These are phyloP conservation scores for Collybia nuda DNA, from an alignment of 768 basidiomycete genomes.

Conservation along the genomic window DNA sequence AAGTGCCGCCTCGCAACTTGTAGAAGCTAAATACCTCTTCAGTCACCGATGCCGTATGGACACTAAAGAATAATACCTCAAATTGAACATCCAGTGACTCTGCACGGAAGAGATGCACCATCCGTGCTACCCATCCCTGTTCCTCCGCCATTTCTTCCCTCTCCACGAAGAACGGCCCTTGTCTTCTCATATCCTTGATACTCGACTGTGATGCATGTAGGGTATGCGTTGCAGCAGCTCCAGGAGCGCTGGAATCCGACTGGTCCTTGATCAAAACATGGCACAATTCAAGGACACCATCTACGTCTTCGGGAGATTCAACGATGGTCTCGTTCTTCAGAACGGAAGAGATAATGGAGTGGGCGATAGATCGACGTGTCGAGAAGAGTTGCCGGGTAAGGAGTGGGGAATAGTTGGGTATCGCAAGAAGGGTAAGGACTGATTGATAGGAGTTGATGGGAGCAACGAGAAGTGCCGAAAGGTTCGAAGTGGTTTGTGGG, in stretches of 20 bases:
- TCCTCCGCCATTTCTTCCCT: conserved; percentile 95
- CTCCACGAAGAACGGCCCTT: conserved; percentile 64
- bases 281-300: conserved; percentile 90
- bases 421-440: conserved; percentile 93
- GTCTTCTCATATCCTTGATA: conserved; percentile 49
- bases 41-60: neutral
- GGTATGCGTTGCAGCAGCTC: conserved; percentile 8
- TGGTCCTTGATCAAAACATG: conserved; percentile 91
- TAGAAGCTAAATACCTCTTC: conserved; percentile 56
- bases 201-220: conserved; percentile 31
- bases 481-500: conserved; percentile 83
- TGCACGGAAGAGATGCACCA: conserved; percentile 93
- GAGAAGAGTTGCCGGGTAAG: conserved; percentile 85
- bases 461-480: conserved; percentile 88
- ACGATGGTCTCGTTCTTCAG: conserved; percentile 97
- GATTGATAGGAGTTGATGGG: conserved; percentile 97
- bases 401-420: conserved; percentile 85
- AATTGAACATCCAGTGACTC: conserved; percentile 89
- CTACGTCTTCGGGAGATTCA: conserved; percentile 91
- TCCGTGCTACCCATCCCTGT: conserved; percentile 97
- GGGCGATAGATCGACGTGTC: conserved; percentile 89
- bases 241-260: conserved; percentile 45
- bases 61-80: conserved; percentile 53
- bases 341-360: conserved; percentile 91
- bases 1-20: conserved; percentile 92